A percentile compares a stretch with the other conserved stretches of the same genome.
Evolutionary conservation across 352 stramenopile genomes (phyloP).

Genomic region (Globisporangium irregulare): DNA sequence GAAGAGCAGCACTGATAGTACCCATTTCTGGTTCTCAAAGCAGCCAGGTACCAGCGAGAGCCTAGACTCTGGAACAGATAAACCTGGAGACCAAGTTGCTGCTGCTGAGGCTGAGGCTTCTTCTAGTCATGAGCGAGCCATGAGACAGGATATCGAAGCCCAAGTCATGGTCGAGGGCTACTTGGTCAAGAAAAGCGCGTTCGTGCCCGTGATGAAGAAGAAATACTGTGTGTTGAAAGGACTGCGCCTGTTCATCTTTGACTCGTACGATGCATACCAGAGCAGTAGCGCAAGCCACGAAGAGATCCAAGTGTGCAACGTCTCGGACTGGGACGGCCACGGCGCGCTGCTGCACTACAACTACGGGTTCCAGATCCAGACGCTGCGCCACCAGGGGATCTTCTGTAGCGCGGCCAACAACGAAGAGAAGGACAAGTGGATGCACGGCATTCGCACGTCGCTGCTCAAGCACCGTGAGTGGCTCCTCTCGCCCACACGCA

Average conservation of each 20-base stretch:
- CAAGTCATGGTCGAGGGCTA: conserved; percentile 49
- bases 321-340: conserved; percentile 67
- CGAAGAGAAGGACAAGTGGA: conserved; percentile 65
- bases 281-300: conserved; percentile 15
- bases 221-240: conserved; percentile 55
- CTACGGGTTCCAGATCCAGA: conserved; percentile 71
- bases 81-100: not conserved
- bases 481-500: conserved; percentile 23
- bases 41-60: not conserved
- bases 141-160: conserved; percentile 3
- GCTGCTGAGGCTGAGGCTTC: not conserved
- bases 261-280: conserved; percentile 37
- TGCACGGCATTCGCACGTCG: conserved; percentile 50
- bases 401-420: conserved; percentile 63
- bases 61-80: not conserved
- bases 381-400: conserved; percentile 43
- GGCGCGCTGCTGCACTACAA: conserved; percentile 63
- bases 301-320: conserved; percentile 31
- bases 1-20: conserved; percentile 4
- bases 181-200: conserved; percentile 45
- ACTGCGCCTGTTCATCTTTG: conserved; percentile 41
- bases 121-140: not conserved
- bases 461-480: conserved; percentile 39
- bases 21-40: conserved; percentile 10
- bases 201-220: conserved; percentile 55